A percentile compares a stretch with the other conserved stretches of the same genome.
Conservation (phyloP, 345 rosid species). For the Microcos paniculata region DNA sequence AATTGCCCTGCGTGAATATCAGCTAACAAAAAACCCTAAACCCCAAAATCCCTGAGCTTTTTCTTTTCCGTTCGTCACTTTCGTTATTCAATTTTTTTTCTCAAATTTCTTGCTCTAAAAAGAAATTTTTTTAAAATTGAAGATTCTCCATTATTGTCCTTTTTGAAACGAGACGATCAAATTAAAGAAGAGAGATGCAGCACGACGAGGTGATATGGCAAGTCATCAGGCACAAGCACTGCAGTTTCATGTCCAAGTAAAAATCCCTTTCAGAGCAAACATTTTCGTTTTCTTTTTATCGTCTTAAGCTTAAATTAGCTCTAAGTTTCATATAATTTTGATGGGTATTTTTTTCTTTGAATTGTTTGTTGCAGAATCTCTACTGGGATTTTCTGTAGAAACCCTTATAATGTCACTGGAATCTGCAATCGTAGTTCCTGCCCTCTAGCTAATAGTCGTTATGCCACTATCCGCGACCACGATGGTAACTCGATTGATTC, state of each 20-base stretch:
- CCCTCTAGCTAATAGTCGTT: slow-evolving; percentile 96
- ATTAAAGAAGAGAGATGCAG: slow-evolving; percentile 51
- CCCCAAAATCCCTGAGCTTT: not conserved
- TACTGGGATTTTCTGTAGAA: slow-evolving; percentile 89
- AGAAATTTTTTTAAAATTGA: not conserved
- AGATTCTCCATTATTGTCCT: not conserved
- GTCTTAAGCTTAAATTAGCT: not conserved
- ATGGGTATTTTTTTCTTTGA: not conserved
- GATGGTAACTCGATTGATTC: slow-evolving; percentile 45
- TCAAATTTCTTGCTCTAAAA: not conserved
- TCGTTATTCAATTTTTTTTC: not conserved
- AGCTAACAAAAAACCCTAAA: not conserved
- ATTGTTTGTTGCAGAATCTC: slow-evolving; percentile 51
- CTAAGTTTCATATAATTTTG: not conserved
- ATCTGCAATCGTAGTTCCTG: slow-evolving; percentile 93
- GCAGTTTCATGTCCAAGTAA: slow-evolving; percentile 97
- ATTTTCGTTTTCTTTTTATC: not conserved
- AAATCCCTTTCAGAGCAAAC: not conserved
- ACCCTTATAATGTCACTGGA: slow-evolving; percentile 93
- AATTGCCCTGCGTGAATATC: not conserved
- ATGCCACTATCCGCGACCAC: slow-evolving; percentile 90
- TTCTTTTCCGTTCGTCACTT: not conserved
- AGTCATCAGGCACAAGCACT: slow-evolving; percentile 92
- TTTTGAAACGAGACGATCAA: not conserved
- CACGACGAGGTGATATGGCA: slow-evolving; percentile 98